These are phyloP conservation scores for Phytophthora capsici DNA, from an alignment of 352 stramenopile species.

Conservation along the genomic window DNA sequence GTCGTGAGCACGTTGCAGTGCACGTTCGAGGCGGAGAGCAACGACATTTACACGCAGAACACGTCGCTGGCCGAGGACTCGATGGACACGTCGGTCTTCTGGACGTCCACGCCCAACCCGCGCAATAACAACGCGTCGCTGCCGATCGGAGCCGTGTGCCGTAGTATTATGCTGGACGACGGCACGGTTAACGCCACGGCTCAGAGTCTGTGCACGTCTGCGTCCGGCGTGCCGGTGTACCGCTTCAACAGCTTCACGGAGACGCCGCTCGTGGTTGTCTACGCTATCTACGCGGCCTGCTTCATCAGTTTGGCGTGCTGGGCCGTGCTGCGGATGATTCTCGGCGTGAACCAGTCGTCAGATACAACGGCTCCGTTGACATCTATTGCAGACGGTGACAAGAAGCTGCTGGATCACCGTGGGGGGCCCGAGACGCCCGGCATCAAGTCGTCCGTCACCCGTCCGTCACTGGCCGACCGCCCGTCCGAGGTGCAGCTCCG, in stretches of 20 bases:
- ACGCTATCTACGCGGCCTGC: constrained; percentile 55
- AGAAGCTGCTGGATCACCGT: constrained; percentile 66
- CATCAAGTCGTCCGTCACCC: constrained; percentile 34
- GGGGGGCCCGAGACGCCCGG: constrained; percentile 56
- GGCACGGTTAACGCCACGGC: constrained; percentile 34
- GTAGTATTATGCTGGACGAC: constrained; percentile 52
- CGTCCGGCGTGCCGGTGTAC: constrained; percentile 29
- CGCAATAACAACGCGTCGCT: constrained; percentile 80
- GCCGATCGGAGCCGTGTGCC: constrained; percentile 60
- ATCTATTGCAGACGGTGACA: constrained; percentile 41
- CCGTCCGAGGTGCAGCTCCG: constrained; percentile 53
- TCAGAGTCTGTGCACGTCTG: constrained; percentile 37
- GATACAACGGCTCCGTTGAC: constrained; percentile 19
- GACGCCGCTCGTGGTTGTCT: constrained; percentile 51
- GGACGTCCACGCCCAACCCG: constrained; percentile 56
- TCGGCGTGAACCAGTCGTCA: constrained; percentile 25
- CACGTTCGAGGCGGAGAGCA: constrained; percentile 36
- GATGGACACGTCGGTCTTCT: constrained; percentile 55
- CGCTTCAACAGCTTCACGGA: constrained; percentile 70
- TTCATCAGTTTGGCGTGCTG: constrained; percentile 44
- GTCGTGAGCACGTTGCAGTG: constrained; percentile 54
- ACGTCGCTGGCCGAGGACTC: constrained; percentile 57
- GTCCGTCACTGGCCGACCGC: constrained; percentile 51
- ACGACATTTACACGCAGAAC: constrained; percentile 62
- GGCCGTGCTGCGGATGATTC: constrained; percentile 23